Conservation (phyloP, 352 stramenopile genomes). For the Globisporangium splendens region DNA sequence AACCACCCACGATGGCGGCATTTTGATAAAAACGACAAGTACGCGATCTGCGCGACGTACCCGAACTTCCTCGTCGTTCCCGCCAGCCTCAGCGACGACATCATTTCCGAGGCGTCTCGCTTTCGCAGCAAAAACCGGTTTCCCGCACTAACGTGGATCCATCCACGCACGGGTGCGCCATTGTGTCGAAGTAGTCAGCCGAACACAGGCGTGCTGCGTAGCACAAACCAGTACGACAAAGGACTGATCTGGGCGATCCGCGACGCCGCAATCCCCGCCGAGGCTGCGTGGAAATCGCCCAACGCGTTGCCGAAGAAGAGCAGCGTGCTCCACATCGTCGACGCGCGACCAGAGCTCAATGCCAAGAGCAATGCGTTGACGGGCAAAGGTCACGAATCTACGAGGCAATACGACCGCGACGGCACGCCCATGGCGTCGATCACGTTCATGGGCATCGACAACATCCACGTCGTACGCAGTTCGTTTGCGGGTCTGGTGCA, state of each 20-base stretch:
- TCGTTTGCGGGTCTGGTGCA: constrained; percentile 68
- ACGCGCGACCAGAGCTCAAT: constrained; percentile 89
- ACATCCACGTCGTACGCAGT: constrained; percentile 82
- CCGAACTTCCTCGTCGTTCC: constrained; percentile 73
- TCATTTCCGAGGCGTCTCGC: constrained; percentile 52
- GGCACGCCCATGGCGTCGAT: constrained; percentile 66
- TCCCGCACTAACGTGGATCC: constrained; percentile 88
- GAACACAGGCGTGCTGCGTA: constrained; percentile 93
- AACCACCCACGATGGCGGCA: constrained; percentile 65
- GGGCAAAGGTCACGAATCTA: constrained; percentile 89
- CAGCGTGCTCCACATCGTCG: constrained; percentile 83
- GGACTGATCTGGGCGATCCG: constrained; percentile 86
- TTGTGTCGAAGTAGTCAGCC: constrained; percentile 94
- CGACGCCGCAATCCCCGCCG: constrained; percentile 62
- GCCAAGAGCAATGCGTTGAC: constrained; percentile 87
- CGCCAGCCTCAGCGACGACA: constrained; percentile 53
- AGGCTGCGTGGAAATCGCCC: constrained; percentile 28
- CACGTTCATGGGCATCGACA: constrained; percentile 87
- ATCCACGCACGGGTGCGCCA: constrained; percentile 83
- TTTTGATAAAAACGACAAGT: constrained; percentile 60
- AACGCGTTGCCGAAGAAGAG: constrained; percentile 56
- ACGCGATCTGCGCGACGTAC: constrained; percentile 72
- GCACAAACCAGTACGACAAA: constrained; percentile 89
- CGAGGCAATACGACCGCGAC: constrained; percentile 84
- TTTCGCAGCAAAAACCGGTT: constrained; percentile 82